phyloP scores from a whole-genome alignment of 2,329 filamentous ascomycete species.

The Elsinoe fawcettii region DNA sequence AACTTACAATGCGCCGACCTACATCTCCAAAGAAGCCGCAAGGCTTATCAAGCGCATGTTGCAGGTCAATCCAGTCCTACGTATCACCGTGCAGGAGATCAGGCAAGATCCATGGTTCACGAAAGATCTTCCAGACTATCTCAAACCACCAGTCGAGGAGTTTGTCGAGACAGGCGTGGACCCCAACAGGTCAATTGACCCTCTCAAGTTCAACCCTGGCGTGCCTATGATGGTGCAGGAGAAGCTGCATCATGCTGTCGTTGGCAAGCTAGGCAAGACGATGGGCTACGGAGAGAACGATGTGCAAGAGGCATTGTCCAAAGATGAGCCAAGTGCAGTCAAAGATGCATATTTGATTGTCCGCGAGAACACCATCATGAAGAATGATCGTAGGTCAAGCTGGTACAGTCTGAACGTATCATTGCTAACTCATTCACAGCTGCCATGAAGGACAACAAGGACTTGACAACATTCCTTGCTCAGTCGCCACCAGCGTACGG shows the following conservation, averaged over 20 bases:
- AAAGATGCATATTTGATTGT: conserved; percentile 99
- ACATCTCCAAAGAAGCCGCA: conserved; percentile 78
- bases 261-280: conserved; percentile 90
- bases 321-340: conserved; percentile 91
- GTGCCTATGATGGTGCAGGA: conserved; percentile 74
- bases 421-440: conserved; percentile 32
- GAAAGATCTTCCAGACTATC: conserved; percentile 75
- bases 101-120: conserved; percentile 90
- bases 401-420: neutral
- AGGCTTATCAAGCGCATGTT: conserved; percentile 86
- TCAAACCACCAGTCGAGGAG: conserved; percentile 80
- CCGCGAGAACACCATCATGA: conserved; percentile 95
- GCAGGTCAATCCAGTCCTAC: conserved; percentile 87
- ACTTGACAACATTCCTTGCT: conserved; percentile 47
- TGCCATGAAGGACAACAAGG: conserved; percentile 45
- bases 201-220: conserved; percentile 70
- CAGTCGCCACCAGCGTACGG: conserved; percentile 45
- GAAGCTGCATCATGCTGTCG: conserved; percentile 84
- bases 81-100: conserved; percentile 90
- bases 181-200: conserved; percentile 81
- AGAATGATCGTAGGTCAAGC: conserved; percentile 66
- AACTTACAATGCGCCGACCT: conserved; percentile 84
- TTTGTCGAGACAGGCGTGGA: conserved; percentile 92
- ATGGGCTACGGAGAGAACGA: conserved; percentile 96
- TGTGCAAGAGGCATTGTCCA: conserved; percentile 86